Percentiles rank a stretch among this genome's conserved stretches.
Evolutionary conservation across 78 protist genomes (phyloP).

Genomic region (Dictyostelium purpureum): DNA sequence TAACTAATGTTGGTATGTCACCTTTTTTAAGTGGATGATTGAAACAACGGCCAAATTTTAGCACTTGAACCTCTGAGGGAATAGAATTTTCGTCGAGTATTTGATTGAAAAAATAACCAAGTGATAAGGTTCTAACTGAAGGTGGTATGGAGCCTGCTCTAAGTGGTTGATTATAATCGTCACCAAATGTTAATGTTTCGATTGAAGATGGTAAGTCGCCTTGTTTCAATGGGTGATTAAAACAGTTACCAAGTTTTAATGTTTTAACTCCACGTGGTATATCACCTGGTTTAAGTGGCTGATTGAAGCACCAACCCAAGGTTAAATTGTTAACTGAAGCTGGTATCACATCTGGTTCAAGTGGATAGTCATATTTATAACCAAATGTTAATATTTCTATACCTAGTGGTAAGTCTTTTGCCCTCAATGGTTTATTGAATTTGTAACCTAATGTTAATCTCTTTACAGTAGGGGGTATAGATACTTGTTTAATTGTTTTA

Average conservation of each 20-base stretch:
- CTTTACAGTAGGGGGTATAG: neutral
- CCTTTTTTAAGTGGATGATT: neutral
- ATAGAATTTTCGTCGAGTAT: neutral
- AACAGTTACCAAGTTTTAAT: neutral
- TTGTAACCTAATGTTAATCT: neutral
- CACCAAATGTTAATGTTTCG: neutral
- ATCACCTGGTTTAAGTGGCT: neutral
- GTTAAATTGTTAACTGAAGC: neutral
- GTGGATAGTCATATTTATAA: neutral
- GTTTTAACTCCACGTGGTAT: neutral
- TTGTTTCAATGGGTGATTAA: neutral
- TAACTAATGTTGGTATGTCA: neutral
- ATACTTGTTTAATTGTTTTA: neutral
- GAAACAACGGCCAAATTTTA: neutral
- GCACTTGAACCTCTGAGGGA: neutral
- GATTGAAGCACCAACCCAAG: constrained; percentile 2
- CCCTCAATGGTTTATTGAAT: neutral
- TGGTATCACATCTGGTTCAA: neutral
- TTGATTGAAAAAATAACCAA: neutral
- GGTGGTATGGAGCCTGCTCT: neutral
- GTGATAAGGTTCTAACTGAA: constrained; percentile 1
- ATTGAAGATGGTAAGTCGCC: neutral
- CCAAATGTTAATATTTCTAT: neutral
- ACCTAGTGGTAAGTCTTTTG: neutral
- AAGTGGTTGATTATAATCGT: neutral